Conservation (phyloP, 805 yeast genomes). For the Lipomyces lipofer region DNA sequence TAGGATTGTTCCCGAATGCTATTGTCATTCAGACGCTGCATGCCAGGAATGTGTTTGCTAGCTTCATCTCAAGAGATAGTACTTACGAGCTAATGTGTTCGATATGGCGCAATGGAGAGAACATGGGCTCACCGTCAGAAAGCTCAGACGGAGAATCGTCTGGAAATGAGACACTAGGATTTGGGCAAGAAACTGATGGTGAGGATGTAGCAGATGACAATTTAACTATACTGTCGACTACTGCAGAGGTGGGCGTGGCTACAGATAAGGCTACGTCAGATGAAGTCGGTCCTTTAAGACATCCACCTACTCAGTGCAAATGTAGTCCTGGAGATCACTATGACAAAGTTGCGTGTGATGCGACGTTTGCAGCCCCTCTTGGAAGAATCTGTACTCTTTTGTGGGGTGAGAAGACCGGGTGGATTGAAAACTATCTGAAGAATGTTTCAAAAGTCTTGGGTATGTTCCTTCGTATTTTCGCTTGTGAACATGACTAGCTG, state of each 20-base stretch:
- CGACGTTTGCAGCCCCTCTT: constrained; percentile 63
- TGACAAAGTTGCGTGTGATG: constrained; percentile 34
- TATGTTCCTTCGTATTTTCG: constrained; percentile 31
- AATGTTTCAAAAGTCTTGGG: constrained; percentile 39
- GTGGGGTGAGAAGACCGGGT: constrained; percentile 61
- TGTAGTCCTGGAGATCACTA: constrained; percentile 41
- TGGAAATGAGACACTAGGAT: constrained; percentile 44
- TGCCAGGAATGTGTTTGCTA: constrained; percentile 76
- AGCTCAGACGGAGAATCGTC: constrained; percentile 33
- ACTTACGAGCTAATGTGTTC: constrained; percentile 69
- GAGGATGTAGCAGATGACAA: constrained; percentile 11
- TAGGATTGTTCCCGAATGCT: constrained; percentile 89
- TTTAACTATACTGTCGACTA: too few relatives aligned
- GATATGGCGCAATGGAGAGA: constrained; percentile 56
- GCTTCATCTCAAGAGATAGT: constrained; percentile 78
- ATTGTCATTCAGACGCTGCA: constrained; percentile 65
- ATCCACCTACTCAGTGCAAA: constrained; percentile 56
- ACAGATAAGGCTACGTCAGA: constrained; percentile 40
- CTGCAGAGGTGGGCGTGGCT: constrained; percentile 9
- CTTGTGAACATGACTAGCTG: background rate
- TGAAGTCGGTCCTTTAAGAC: constrained; percentile 66
- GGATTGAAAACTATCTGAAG: constrained; percentile 46
- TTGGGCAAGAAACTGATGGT: constrained; percentile 41
- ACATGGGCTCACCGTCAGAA: constrained; percentile 11
- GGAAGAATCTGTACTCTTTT: constrained; percentile 70